These are phyloP conservation scores for Sporothrix globosa DNA, from an alignment of 2,329 filamentous ascomycete species.

Conservation along the genomic window DNA sequence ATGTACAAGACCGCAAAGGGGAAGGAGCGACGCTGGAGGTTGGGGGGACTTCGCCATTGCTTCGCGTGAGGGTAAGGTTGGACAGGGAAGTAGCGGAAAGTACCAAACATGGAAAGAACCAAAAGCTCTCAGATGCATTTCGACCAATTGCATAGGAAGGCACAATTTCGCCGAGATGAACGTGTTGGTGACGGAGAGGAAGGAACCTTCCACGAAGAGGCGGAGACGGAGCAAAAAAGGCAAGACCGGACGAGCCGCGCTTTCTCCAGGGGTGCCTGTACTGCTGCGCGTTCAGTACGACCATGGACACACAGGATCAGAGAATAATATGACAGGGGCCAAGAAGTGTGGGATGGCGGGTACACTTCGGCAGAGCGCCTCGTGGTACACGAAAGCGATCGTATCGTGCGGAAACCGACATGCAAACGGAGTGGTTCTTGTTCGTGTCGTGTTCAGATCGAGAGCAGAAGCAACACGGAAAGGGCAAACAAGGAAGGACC, in stretches of 20 bases:
- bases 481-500: background rate
- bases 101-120: conserved; percentile 10
- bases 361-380: conserved; percentile 2
- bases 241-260: conserved; percentile 14
- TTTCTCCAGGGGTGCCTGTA: background rate
- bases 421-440: background rate
- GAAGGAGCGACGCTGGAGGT: conserved; percentile 15
- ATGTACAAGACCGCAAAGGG: conserved; percentile 4
- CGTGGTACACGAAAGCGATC: background rate
- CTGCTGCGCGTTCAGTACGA: background rate
- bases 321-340: background rate
- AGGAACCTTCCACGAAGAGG: background rate
- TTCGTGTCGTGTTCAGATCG: background rate
- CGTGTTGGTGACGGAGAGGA: background rate
- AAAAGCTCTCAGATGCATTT: conserved; percentile 1
- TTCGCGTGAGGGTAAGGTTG: background rate
- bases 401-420: background rate
- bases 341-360: background rate
- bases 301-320: background rate
- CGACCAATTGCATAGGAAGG: background rate
- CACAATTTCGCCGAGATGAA: background rate
- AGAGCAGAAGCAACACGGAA: background rate
- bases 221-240: conserved; percentile 2
- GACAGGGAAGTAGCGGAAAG: conserved; percentile 14
- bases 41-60: background rate